Percentiles rank a stretch among this genome's conserved stretches.
These are phyloP conservation scores for Croton laevigatus DNA, from an alignment of 441 rosid genomes.

Conservation along the genomic window DNA sequence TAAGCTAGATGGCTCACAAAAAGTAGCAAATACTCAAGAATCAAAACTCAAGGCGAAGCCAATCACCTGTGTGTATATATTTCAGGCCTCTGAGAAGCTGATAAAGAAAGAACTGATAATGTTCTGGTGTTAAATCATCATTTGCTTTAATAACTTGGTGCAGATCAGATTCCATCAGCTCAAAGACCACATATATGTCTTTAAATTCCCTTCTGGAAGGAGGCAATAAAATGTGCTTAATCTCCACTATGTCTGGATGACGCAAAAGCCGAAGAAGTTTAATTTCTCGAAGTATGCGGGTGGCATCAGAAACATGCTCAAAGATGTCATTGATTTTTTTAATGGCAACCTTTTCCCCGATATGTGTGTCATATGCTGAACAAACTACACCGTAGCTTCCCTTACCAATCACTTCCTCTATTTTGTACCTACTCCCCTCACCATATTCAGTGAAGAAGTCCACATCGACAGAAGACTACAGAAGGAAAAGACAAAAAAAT, in stretches of 20 bases:
- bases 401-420: constrained; percentile 96
- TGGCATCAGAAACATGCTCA: constrained; percentile 96
- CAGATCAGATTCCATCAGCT: constrained; percentile 95
- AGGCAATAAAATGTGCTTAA: constrained; percentile 90
- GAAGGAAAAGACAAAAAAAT: not conserved
- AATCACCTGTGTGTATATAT: constrained; percentile 90
- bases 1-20: constrained; percentile 13
- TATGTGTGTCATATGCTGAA: constrained; percentile 83
- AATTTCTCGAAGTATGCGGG: constrained; percentile 94
- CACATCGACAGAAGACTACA: constrained; percentile 76
- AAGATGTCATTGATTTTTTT: constrained; percentile 94
- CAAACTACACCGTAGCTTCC: constrained; percentile 98
- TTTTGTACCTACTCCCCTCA: constrained; percentile 86
- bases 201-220: constrained; percentile 94
- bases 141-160: constrained; percentile 98
- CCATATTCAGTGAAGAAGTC: constrained; percentile 97
- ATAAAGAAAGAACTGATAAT: constrained; percentile 93
- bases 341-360: constrained; percentile 91
- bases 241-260: constrained; percentile 97
- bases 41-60: constrained; percentile 16
- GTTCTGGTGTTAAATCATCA: constrained; percentile 93
- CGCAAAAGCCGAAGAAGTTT: constrained; percentile 89
- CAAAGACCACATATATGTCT: constrained; percentile 93
- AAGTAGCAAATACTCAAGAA: constrained; percentile 13
- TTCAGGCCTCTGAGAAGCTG: constrained; percentile 97